phyloP scores from a whole-genome alignment of 108 stramenopile genomes.

The Nannochloropsis salina region DNA sequence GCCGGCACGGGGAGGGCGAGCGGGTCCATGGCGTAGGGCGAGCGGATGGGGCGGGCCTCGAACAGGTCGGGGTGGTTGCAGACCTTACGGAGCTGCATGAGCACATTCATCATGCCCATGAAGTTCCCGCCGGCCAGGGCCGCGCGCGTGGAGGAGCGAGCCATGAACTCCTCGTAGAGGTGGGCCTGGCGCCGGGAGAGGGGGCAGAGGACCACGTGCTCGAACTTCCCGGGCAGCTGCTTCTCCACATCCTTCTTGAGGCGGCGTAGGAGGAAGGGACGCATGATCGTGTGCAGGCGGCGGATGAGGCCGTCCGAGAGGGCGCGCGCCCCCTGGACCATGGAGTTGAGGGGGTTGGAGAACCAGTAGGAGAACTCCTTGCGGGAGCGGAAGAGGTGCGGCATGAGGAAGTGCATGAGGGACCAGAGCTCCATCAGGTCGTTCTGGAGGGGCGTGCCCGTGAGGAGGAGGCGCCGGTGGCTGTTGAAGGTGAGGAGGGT shows the following conservation, averaged over 20 bases:
- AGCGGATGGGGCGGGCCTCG: constrained; percentile 82
- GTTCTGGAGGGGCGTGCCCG: constrained; percentile 56
- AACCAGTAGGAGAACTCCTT: constrained; percentile 99
- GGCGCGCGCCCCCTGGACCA: constrained; percentile 69
- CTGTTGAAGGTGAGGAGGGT: constrained; percentile 95
- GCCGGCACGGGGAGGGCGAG: constrained; percentile 55
- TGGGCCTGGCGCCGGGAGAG: constrained; percentile 86
- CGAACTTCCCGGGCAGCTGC: constrained; percentile 92
- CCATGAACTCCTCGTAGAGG: constrained; percentile 96
- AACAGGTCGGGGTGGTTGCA: constrained; percentile 99
- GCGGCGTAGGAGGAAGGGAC: constrained; percentile 89
- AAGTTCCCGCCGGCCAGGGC: constrained; percentile 75
- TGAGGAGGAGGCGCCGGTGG: constrained; percentile 81
- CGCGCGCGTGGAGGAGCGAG: constrained; percentile 79
- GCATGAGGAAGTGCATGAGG: constrained; percentile 68
- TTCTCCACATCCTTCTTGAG: constrained; percentile 92
- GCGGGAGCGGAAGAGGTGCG: constrained; percentile 64
- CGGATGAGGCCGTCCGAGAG: constrained; percentile 61
- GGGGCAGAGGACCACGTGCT: constrained; percentile 85
- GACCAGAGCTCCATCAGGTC: constrained; percentile 65
- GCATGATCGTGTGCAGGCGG: constrained; percentile 87
- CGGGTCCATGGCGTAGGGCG: constrained; percentile 74
- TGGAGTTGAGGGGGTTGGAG: constrained; percentile 82
- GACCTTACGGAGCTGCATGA: constrained; percentile 97
- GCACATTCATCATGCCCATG: constrained; percentile 98